Conservation (phyloP, 2,329 filamentous ascomycete species). For the Ascochyta clinopodiicola region DNA sequence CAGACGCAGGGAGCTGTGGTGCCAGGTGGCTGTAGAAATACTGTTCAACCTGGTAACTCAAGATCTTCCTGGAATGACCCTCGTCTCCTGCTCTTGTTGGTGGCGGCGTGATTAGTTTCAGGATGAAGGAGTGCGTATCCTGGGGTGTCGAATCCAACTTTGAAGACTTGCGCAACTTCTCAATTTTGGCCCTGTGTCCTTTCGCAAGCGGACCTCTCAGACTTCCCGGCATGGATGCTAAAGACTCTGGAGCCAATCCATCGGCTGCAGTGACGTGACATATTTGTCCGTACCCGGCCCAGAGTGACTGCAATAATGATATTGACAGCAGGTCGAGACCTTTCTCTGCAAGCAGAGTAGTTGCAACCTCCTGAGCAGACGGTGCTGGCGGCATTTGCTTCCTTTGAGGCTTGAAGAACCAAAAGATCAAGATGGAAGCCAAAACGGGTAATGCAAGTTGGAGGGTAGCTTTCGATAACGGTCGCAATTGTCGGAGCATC, state of each 20-base stretch:
- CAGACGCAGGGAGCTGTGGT: constrained; percentile 52
- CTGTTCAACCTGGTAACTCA: constrained; percentile 72
- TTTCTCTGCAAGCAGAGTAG: constrained; percentile 34
- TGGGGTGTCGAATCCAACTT: constrained; percentile 11
- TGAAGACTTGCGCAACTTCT: constrained; percentile 1
- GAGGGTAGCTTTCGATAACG: background rate
- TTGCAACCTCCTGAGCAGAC: constrained; percentile 30
- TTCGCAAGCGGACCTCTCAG: background rate
- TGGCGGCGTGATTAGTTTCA: constrained; percentile 68
- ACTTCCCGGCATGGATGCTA: background rate
- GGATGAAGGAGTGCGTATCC: constrained; percentile 54
- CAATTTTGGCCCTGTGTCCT: background rate
- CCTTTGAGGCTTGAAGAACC: background rate
- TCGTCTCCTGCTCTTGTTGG: constrained; percentile 55
- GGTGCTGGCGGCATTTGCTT: constrained; percentile 48
- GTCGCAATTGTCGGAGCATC: constrained; percentile 8
- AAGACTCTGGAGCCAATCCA: background rate
- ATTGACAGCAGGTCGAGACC: constrained; percentile 34
- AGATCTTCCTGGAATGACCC: constrained; percentile 68
- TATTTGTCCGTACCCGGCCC: constrained; percentile 61
- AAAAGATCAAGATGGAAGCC: background rate
- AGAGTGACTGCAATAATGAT: constrained; percentile 51
- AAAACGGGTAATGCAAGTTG: background rate
- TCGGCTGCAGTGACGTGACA: constrained; percentile 58
- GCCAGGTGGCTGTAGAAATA: constrained; percentile 68